These are phyloP conservation scores for Lophium mytilinum DNA, from an alignment of 495 filamentous ascomycete genomes.

Conservation along the genomic window DNA sequence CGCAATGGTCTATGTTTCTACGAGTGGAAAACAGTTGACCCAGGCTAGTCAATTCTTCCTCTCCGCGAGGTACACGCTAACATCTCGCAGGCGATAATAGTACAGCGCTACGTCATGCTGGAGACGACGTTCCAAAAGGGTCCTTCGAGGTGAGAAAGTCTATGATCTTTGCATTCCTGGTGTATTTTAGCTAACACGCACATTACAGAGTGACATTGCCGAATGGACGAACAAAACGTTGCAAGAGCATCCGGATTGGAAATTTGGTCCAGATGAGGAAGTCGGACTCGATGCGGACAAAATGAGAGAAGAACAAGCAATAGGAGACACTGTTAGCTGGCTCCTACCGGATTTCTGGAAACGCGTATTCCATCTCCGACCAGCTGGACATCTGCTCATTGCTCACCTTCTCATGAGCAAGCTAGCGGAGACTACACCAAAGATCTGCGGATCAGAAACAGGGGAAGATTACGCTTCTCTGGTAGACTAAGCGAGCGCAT, in stretches of 20 bases:
- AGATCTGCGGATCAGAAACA: neutral
- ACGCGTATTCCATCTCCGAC: conserved; percentile 18
- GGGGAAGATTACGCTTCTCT: too few relatives aligned
- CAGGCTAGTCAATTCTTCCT: neutral
- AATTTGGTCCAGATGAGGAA: conserved; percentile 8
- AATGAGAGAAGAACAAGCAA: neutral
- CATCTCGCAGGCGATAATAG: conserved; percentile 1
- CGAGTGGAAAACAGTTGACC: conserved; percentile 18
- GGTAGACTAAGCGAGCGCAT: too few relatives aligned
- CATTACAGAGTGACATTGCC: conserved; percentile 1
- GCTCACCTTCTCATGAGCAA: conserved; percentile 8
- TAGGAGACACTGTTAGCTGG: conserved; percentile 15
- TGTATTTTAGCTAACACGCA: too few relatives aligned
- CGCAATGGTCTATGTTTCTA: conserved; percentile 13
- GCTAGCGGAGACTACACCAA: neutral
- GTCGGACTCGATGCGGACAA: neutral
- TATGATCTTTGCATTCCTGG: too few relatives aligned
- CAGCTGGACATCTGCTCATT: conserved; percentile 10
- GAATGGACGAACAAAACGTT: conserved; percentile 11
- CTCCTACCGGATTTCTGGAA: conserved; percentile 20
- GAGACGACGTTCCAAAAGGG: conserved; percentile 9
- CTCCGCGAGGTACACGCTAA: too few relatives aligned
- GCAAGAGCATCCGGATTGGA: conserved; percentile 15
- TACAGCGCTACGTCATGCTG: conserved; percentile 3
- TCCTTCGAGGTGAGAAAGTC: conserved; percentile 7